Base-by-base conservation (phyloP, 345 rosid genomes). In the Nasturtium officinale region DNA sequence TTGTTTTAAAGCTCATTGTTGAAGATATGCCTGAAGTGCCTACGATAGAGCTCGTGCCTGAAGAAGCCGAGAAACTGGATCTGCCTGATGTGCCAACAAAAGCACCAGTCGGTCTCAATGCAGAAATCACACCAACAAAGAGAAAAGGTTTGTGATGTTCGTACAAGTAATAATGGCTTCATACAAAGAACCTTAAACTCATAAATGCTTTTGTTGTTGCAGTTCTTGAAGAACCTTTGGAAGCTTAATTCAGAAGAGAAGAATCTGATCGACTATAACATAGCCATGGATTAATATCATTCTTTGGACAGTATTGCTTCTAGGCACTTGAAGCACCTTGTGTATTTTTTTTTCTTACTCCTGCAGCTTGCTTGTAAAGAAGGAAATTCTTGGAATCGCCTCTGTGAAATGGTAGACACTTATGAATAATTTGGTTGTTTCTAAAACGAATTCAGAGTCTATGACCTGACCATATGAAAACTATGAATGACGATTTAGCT, bases 11-110 rank as follows among this genome's bases (percentile, higher is more conserved):
- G 98, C 75, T 91, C 21, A 61, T 78, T 11, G 46, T 81, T 77
- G 86, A 94, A 81, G 96, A 85, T 57, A 82, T 91, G 90, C 96
- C 96, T 0, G 74, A 77, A 72, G 98, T 88, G 81, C 96, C 95
- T 56, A 51, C 75, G n/a, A 45, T 78, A 46, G 76, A 53, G 61
- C 70, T 50, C 12, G 73, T 76, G 62, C 67, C 85, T 25, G 79
- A 85, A 78, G 88, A 82, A 54, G 65, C 67, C 0, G 87, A 86
- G 66, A 67, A 54, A 43, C 57, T 93, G 85, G 90, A 86, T 71
- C 90, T 90, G 81, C 98, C 97, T 32, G 84, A 86, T 71, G 92
- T 87, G 32, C 98, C 96, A 30, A 81, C 86, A 70, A 87, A 87
- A 83, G 59, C 66, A 71, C 96, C 95, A 3, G 74, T 77, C 32